These are phyloP conservation scores for Xylogone sp. DNA, from an alignment of 2,329 filamentous ascomycete species.

Conservation along the genomic window DNA sequence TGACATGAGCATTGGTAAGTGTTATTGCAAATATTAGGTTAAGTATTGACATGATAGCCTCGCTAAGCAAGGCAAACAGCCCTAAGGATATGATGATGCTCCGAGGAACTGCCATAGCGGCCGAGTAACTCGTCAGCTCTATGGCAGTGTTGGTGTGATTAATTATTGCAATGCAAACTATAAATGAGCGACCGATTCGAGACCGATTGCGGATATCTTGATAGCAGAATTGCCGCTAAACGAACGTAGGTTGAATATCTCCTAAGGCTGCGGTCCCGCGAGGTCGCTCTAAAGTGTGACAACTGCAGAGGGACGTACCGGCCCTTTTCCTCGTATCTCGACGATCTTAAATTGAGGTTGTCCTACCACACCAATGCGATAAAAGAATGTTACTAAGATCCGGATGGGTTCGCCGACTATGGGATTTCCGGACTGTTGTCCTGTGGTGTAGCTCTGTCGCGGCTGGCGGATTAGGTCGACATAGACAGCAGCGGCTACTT, in stretches of 20 bases:
- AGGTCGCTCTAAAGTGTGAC: not conserved
- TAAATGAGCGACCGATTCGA: not conserved
- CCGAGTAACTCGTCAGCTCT: too few species aligned
- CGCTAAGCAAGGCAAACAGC: conserved; percentile 23
- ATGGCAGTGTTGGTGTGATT: too few species aligned
- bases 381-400: not conserved
- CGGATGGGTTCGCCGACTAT: not conserved
- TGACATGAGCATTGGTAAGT: conserved; percentile 12
- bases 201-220: not conserved
- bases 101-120: conserved; percentile 17
- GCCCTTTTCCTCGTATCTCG: not conserved
- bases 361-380: not conserved
- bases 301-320: not conserved
- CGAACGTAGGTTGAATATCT: not conserved
- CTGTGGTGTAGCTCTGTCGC: not conserved
- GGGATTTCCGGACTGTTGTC: not conserved
- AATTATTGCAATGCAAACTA: too few species aligned
- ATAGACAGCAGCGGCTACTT: not conserved
- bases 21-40: conserved; percentile 24
- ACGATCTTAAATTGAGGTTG: not conserved
- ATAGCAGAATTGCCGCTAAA: not conserved
- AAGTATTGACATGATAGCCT: conserved; percentile 21
- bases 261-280: not conserved
- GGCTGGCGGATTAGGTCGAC: not conserved
- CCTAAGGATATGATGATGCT: conserved; percentile 21